phyloP scores from a whole-genome alignment of 805 yeast genomes.

The Yarrowia sp. region DNA sequence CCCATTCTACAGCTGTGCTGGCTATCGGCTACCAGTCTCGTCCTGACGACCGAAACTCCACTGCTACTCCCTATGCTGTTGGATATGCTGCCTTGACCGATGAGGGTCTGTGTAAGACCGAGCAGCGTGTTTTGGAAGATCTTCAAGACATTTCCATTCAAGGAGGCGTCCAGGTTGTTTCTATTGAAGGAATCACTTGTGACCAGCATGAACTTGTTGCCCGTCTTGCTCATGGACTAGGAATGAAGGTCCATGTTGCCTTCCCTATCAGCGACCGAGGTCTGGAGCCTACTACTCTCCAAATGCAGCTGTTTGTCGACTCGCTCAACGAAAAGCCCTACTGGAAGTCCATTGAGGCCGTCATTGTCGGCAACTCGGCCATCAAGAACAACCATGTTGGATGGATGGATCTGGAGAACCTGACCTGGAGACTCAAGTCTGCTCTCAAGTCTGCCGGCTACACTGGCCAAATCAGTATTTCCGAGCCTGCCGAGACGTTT shows the following conservation, averaged over 20 bases:
- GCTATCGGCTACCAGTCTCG: background rate
- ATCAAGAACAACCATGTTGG: constrained; percentile 4
- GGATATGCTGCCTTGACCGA: constrained; percentile 10
- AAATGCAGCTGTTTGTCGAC: background rate
- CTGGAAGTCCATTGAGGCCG: background rate
- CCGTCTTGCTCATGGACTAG: background rate
- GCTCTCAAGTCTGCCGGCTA: background rate
- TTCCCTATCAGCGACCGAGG: background rate
- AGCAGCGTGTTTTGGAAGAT: background rate
- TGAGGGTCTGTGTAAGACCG: constrained; percentile 2
- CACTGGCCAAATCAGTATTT: background rate
- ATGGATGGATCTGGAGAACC: constrained; percentile 8
- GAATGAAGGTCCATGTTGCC: constrained; percentile 5
- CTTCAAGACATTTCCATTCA: background rate
- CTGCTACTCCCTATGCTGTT: constrained; percentile 4
- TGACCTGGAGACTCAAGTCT: background rate
- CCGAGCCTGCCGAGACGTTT: constrained; percentile 11
- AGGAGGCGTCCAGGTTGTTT: background rate
- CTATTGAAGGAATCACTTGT: background rate
- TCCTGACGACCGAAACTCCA: background rate
- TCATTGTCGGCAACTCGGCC: constrained; percentile 2
- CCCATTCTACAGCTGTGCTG: background rate
- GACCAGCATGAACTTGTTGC: background rate
- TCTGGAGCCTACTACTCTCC: background rate
- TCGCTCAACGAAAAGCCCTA: background rate